Percentiles rank a stretch among this genome's conserved stretches.
Evolutionary conservation across 1,284 basidiomycete species (phyloP).

Genomic region (Cutaneotrichosporon mucoides): DNA sequence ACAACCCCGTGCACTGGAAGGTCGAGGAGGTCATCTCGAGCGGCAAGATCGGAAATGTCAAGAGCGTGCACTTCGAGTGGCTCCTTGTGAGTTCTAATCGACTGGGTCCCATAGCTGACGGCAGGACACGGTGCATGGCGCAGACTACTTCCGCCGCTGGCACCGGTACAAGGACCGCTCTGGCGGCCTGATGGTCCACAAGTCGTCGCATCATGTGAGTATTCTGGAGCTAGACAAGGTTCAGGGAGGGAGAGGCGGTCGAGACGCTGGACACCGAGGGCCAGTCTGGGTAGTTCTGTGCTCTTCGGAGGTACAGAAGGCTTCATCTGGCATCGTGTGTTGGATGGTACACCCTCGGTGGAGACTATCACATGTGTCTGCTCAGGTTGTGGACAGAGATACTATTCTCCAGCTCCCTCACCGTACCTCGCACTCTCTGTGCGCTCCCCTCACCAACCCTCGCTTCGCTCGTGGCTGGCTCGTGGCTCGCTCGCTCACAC

Average conservation of each 20-base stretch:
- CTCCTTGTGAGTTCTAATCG: slow-evolving; percentile 35
- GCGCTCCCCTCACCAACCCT: background rate
- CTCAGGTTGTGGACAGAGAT: no score
- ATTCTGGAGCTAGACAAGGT: no score
- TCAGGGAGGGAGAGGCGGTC: no score
- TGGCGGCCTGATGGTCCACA: slow-evolving; percentile 57
- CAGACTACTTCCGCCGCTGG: slow-evolving; percentile 59
- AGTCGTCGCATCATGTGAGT: slow-evolving; percentile 54
- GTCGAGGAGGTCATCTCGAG: slow-evolving; percentile 55
- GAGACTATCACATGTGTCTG: no score
- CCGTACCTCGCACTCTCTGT: no score
- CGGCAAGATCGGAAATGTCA: slow-evolving; percentile 56
- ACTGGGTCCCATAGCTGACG: no score
- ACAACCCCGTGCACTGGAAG: slow-evolving; percentile 58
- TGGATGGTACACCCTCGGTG: no score
- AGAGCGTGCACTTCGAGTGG: slow-evolving; percentile 60
- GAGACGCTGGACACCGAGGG: no score
- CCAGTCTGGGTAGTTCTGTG: no score
- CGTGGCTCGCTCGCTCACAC: background rate
- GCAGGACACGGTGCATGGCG: slow-evolving; percentile 53
- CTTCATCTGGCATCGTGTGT: no score
- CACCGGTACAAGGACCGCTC: slow-evolving; percentile 56
- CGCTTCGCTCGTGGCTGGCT: background rate
- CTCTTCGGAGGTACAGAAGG: no score
- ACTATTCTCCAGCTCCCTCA: no score